Evolutionary conservation across 306 rosid genomes (phyloP).

Genomic region (Ceratonia siliqua): DNA sequence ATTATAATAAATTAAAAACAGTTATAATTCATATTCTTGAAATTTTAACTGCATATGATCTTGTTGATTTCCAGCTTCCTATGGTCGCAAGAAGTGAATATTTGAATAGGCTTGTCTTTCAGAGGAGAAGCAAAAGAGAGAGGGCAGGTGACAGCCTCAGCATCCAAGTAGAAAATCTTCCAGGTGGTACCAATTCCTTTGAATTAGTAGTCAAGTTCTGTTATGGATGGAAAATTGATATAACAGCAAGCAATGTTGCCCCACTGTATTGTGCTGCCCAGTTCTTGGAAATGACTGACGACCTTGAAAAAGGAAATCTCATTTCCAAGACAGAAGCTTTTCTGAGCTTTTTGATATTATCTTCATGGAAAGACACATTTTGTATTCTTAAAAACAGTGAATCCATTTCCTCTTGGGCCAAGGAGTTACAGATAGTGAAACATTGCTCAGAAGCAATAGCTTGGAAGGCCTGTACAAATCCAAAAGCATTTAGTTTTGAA

Average conservation of each 20-base stretch:
- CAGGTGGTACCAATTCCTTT: conserved; percentile 66
- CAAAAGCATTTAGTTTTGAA: conserved; percentile 38
- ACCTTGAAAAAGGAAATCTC: conserved; percentile 66
- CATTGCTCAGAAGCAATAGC: conserved; percentile 72
- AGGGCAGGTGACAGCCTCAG: conserved; percentile 7
- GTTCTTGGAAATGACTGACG: conserved; percentile 83
- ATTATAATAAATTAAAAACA: background rate
- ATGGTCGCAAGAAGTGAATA: conserved; percentile 78
- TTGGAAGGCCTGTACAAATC: conserved; percentile 58
- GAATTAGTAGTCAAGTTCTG: conserved; percentile 72
- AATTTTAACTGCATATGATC: background rate
- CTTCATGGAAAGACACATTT: conserved; percentile 82
- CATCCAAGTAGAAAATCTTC: conserved; percentile 63
- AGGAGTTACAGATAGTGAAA: conserved; percentile 52
- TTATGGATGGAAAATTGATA: conserved; percentile 75
- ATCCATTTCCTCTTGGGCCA: conserved; percentile 63
- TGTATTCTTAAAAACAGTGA: conserved; percentile 72
- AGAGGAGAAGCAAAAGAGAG: conserved; percentile 43
- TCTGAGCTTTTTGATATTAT: conserved; percentile 55
- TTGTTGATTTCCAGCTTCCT: conserved; percentile 56
- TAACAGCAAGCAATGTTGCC: conserved; percentile 56
- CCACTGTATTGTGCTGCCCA: conserved; percentile 69
- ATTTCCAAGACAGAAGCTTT: conserved; percentile 66
- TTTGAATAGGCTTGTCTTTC: conserved; percentile 67
- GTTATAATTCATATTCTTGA: background rate